A percentile compares a stretch with the other conserved stretches of the same genome.
phyloP scores from a whole-genome alignment of 176 grass and related monocot species.

The Calamus simplicifolius region DNA sequence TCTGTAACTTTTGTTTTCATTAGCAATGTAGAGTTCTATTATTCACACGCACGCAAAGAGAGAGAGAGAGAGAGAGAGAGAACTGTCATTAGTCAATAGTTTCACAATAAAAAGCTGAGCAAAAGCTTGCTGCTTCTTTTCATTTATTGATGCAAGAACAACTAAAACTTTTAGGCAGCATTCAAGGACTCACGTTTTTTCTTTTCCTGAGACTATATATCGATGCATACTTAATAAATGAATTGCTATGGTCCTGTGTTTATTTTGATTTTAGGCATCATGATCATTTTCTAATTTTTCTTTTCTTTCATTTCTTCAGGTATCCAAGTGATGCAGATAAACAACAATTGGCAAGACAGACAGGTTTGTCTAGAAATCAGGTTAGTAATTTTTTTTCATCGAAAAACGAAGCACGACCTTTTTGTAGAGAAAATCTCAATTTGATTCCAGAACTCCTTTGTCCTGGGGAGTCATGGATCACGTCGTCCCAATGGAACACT shows the following conservation, averaged over 20 bases:
- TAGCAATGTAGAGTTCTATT: too few relatives aligned
- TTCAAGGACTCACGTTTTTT: background rate
- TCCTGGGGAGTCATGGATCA: background rate
- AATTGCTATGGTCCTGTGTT: background rate
- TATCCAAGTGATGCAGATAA: conserved; percentile 99
- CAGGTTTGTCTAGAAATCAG: conserved; percentile 97
- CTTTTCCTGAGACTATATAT: too few relatives aligned
- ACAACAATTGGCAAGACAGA: conserved; percentile 95
- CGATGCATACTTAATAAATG: background rate
- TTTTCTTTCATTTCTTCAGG: conserved; percentile 38
- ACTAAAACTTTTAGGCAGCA: background rate
- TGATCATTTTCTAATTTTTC: conserved; percentile 7
- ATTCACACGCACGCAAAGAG: background rate
- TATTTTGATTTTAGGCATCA: background rate
- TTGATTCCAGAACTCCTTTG: too few relatives aligned
- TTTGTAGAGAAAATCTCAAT: background rate
- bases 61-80: background rate
- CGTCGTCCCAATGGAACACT: too few relatives aligned
- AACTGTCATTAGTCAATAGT: background rate
- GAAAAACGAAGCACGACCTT: background rate
- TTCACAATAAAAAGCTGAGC: conserved; percentile 15
- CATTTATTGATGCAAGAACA: conserved; percentile 2
- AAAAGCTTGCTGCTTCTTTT: conserved; percentile 9
- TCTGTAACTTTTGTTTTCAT: too few relatives aligned
- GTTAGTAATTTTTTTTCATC: conserved; percentile 28